Base-by-base conservation (phyloP, 306 rosid species). In the Aeschynomene evenia region DNA sequence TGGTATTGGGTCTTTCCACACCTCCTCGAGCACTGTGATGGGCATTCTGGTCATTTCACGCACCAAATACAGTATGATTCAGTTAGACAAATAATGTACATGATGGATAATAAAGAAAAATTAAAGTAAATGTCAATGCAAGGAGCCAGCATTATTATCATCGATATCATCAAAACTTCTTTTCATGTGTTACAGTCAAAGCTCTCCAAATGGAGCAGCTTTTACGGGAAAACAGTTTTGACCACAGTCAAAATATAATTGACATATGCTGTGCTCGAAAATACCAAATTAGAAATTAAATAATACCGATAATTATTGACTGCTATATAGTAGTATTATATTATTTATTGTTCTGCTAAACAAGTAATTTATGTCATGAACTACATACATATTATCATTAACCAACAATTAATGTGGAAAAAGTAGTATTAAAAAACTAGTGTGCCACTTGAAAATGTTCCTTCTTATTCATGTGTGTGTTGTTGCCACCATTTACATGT, bases 11-110 rank as follows among this genome's bases (percentile, higher is more conserved):
- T 77, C 76, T 23, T 11, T 12, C 76, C 37, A 53, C 81, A 77
- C 23, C 81, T 77, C 81, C 81, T 77, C 66, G 76, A 7, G 64
- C 81, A 77, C 53, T 77, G 81, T 23, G 81, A 69, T 15, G 81
- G 81, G 43, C 81, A 77, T 77, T 77, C 81, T 77, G 81, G 76
- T 77, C 76, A 62, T 77, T 1, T 77, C 66, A 70, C 48, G 15
- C 2, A 53, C 53, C 6, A 28, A 28, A 26, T 2, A 26, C 29
- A 26, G 29, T n/a, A n/a, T n/a, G n/a, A n/a, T n/a, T n/a, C n/a
- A n/a, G n/a, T n/a, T n/a, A n/a, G n/a, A n/a, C n/a, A n/a, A n/a
- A n/a, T n/a, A n/a, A n/a, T n/a, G n/a, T n/a, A n/a, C n/a, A n/a
- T n/a, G n/a, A n/a, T n/a, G n/a, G n/a, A n/a, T n/a, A n/a, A n/a